Base-by-base conservation (phyloP, 1,284 basidiomycete species). In the Anthracocystis setariae region DNA sequence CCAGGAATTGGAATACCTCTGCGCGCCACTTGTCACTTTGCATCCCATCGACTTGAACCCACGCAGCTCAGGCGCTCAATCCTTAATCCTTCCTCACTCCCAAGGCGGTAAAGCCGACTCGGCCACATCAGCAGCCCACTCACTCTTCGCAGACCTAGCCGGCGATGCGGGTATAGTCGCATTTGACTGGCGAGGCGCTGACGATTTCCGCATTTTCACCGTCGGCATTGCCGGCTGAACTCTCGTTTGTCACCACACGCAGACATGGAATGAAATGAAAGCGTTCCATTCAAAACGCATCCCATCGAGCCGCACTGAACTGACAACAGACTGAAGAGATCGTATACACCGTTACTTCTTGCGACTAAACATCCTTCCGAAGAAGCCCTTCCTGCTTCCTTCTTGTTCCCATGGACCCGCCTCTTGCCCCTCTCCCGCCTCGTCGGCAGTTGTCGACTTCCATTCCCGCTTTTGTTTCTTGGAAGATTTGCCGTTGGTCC, bases 131-230 rank as follows among this genome's bases (percentile, higher is more conserved):
- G 46, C 47, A 23, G 52, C 44, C 7, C 51, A 55, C 25, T 37
- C 45, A 21, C 42, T 68, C 12, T 44, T 70, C 24, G 52, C 63
- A 32, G 65, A 73, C 25, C 46, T 59, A 3, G 56, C 35, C 13
- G 73, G 70, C 33, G 57, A 70, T 44, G 70, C 54, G 8, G 66
- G 55, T 10, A 40, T 66, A n/a, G 40, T 68, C 23, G 73, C 70
- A 4, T 73, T 69, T 25, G 74, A 76, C 43, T 76, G 73, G 73
- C 46, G 73, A 2, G 73, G 73, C 24, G 70, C 70, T 0, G 58
- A 76, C 39, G 73, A 76, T 35, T 76, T 66, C 43, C 54, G 73
- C 33, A 56, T 76, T 37, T 76, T 76, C 40, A 57, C 45, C 20
- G 56, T 74, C 46, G 68, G 73, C 27, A 60, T 71, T 33, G 51